Conservation (phyloP, 129 eudicot genomes). For the sunflower (Helianthus annuus) region DNA sequence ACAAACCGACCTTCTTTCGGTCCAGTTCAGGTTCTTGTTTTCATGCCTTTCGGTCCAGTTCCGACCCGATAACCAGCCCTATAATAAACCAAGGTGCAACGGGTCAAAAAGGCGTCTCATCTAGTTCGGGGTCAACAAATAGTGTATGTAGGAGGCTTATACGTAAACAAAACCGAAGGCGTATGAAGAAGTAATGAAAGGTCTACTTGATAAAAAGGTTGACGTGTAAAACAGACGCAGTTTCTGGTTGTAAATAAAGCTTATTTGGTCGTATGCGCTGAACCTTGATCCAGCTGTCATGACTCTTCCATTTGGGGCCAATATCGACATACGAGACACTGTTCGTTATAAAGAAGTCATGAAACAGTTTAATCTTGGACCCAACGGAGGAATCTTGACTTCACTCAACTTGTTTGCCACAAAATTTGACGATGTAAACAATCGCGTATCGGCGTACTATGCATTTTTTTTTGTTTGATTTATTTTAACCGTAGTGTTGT, state of each 20-base stretch:
- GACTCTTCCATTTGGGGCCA: constrained; percentile 91
- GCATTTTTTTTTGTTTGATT: background rate
- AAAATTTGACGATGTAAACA: constrained; percentile 85
- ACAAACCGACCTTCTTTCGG: too few species aligned
- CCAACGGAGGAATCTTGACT: constrained; percentile 90
- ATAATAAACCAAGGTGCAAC: background rate
- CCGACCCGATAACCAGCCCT: too few species aligned
- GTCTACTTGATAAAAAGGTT: too few species aligned
- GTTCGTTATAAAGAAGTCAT: constrained; percentile 94
- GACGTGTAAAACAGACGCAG: too few species aligned
- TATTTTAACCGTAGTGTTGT: background rate
- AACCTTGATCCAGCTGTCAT: constrained; percentile 98
- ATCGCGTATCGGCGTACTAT: background rate
- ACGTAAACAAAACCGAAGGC: too few species aligned
- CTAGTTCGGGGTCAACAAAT: too few species aligned
- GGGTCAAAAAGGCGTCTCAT: too few species aligned
- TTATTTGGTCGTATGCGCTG: constrained; percentile 7
- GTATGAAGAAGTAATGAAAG: too few species aligned
- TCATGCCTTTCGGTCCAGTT: too few species aligned
- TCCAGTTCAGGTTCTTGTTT: too few species aligned
- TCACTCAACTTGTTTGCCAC: constrained; percentile 93
- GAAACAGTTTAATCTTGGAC: constrained; percentile 95
- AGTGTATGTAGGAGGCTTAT: too few species aligned
- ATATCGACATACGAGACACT: constrained; percentile 96
- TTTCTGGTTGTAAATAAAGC: too few species aligned